Percentiles rank a stretch among this genome's conserved stretches.
Evolutionary conservation across 306 rosid genomes (phyloP).

Genomic region (Pyrus bretschneideri): DNA sequence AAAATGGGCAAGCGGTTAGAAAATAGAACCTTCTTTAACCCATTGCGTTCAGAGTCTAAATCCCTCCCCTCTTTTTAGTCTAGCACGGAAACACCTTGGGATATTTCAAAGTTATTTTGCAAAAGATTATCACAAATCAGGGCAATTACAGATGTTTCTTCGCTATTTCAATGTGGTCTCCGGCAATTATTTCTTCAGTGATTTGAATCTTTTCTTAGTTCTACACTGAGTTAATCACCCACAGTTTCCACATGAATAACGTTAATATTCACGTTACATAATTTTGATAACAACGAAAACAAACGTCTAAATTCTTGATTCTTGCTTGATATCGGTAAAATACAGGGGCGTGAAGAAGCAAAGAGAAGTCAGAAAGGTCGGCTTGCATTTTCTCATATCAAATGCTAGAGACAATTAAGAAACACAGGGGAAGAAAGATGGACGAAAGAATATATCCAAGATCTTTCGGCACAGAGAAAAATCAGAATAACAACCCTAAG

Average conservation of each 20-base stretch:
- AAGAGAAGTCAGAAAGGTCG: conserved; percentile 17
- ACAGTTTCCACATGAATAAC: background rate
- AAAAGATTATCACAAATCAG: too few species aligned
- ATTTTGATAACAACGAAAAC: too few species aligned
- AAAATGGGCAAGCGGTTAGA: too few species aligned
- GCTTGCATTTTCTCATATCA: conserved; percentile 9
- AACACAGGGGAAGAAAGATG: background rate
- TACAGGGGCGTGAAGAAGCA: conserved; percentile 5
- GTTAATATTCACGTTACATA: background rate
- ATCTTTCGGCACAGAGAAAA: conserved; percentile 9
- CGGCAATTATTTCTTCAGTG: too few species aligned
- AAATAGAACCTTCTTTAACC: too few species aligned
- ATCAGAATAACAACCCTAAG: conserved; percentile 17
- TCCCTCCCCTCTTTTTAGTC: too few species aligned
- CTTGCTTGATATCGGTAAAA: background rate
- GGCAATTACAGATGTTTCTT: too few species aligned
- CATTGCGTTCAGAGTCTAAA: too few species aligned
- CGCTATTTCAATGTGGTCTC: too few species aligned
- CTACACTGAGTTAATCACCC: too few species aligned
- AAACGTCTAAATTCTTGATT: background rate
- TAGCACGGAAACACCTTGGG: too few species aligned
- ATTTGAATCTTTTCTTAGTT: background rate
- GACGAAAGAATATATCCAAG: conserved; percentile 20
- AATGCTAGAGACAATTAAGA: conserved; percentile 4
- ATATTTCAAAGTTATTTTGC: too few species aligned